Evolutionary conservation across 164 flowering plant genomes (phyloP).

Genomic region (Taxillus chinensis): DNA sequence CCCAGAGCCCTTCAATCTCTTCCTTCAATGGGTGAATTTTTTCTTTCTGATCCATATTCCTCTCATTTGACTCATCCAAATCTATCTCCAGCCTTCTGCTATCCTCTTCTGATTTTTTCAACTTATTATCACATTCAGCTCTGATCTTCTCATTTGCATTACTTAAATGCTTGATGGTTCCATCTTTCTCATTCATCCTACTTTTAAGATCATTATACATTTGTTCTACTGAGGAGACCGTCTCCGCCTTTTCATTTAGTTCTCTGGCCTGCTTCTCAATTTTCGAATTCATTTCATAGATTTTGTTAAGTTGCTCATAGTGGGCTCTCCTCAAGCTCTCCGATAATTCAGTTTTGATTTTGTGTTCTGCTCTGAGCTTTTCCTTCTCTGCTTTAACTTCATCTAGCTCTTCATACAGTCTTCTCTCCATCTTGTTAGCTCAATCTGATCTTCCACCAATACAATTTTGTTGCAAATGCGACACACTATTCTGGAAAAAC

Average conservation of each 20-base stretch:
- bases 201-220: constrained; percentile 15
- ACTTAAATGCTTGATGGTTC: constrained; percentile 11
- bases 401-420: constrained; percentile 1
- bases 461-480: neutral
- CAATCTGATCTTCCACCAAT: neutral
- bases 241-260: constrained; percentile 15
- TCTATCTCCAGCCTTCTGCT: constrained; percentile 15
- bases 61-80: constrained; percentile 28
- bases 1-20: constrained; percentile 31
- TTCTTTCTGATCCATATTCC: constrained; percentile 19
- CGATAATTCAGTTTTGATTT: neutral
- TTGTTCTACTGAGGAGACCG: constrained; percentile 10
- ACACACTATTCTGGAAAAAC: no score
- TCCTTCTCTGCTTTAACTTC: neutral
- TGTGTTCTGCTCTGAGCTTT: neutral
- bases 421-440: neutral
- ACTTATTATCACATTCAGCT: constrained; percentile 13
- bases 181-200: constrained; percentile 22
- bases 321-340: constrained; percentile 1
- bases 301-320: neutral
- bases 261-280: constrained; percentile 12
- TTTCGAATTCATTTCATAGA: neutral
- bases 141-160: constrained; percentile 27
- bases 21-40: constrained; percentile 16
- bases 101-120: constrained; percentile 19